These are phyloP conservation scores for Medicago truncatula DNA, from an alignment of 306 rosid species.

Conservation along the genomic window DNA sequence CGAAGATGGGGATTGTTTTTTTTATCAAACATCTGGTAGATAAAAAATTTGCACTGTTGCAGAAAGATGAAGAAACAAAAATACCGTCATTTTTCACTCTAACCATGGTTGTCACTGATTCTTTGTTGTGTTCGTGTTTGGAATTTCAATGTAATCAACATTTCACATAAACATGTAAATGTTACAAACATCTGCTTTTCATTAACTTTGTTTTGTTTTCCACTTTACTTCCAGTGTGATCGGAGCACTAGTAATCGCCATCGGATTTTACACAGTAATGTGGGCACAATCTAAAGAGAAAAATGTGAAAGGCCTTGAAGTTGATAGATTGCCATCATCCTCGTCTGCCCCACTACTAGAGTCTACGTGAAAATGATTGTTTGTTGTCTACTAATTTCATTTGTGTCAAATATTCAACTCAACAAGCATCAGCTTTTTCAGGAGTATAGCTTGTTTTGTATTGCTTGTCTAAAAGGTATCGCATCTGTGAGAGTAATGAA, in stretches of 20 bases:
- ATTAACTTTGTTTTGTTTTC: background rate
- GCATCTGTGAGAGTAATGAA: slow-evolving; percentile 18
- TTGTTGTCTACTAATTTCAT: background rate
- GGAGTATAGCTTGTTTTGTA: slow-evolving; percentile 15
- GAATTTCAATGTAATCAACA: background rate
- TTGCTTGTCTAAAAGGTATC: background rate
- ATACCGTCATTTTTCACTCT: background rate
- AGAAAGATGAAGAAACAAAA: background rate
- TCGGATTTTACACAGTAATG: slow-evolving; percentile 63
- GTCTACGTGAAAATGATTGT: slow-evolving; percentile 14
- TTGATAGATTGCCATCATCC: slow-evolving; percentile 41
- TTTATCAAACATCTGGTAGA: background rate
- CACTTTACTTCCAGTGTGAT: slow-evolving; percentile 44
- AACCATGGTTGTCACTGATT: background rate
- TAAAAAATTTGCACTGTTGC: slow-evolving; percentile 2
- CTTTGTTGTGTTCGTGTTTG: background rate
- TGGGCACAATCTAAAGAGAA: slow-evolving; percentile 67
- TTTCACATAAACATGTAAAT: background rate
- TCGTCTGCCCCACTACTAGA: slow-evolving; percentile 50
- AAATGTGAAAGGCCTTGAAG: slow-evolving; percentile 25
- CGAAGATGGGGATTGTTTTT: no score
- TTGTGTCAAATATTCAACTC: background rate
- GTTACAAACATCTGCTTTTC: slow-evolving; percentile 1
- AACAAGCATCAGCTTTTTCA: slow-evolving; percentile 4
- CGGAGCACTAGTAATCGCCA: slow-evolving; percentile 55